A percentile compares a stretch with the other conserved stretches of the same genome.
Conservation (phyloP, 2,329 filamentous ascomycete genomes). For the Aspergillus texensis region DNA sequence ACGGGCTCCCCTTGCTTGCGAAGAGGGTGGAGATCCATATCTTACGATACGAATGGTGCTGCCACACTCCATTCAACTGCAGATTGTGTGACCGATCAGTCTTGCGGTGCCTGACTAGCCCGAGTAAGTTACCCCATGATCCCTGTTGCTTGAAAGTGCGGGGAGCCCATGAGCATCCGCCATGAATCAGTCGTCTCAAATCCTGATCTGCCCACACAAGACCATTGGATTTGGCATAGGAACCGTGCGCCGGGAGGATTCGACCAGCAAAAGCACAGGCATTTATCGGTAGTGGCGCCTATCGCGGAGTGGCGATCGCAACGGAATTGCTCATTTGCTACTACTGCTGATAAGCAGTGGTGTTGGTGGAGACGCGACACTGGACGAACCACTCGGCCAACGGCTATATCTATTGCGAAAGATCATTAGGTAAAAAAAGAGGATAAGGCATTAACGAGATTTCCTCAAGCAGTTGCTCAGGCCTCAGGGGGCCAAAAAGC, state of each 20-base stretch:
- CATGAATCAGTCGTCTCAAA: neutral
- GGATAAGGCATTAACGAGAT: slow-evolving; percentile 6
- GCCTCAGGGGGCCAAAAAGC: neutral
- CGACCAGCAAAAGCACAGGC: slow-evolving; percentile 1
- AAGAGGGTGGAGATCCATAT: neutral
- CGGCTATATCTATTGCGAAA: slow-evolving; percentile 18
- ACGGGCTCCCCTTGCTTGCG: neutral
- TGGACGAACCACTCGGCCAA: slow-evolving; percentile 12
- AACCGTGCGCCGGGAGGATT: slow-evolving; percentile 15
- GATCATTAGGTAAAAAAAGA: slow-evolving; percentile 26
- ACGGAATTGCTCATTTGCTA: slow-evolving; percentile 12
- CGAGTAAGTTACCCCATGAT: neutral
- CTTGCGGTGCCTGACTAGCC: slow-evolving; percentile 2
- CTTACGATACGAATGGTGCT: neutral
- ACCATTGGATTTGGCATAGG: slow-evolving; percentile 12
- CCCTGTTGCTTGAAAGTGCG: neutral
- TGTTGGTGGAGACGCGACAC: slow-evolving; percentile 32
- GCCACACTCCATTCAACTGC: neutral
- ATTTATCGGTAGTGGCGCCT: slow-evolving; percentile 27
- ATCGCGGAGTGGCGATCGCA: slow-evolving; percentile 30
- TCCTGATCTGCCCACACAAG: neutral
- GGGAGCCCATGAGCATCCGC: neutral
- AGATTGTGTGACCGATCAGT: slow-evolving; percentile 1
- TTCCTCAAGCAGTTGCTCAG: neutral
- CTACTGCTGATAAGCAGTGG: slow-evolving; percentile 38